A percentile compares a stretch with the other conserved stretches of the same genome.
These are phyloP conservation scores for Sicyos baderoa DNA, from an alignment of 306 rosid genomes.

Conservation along the genomic window DNA sequence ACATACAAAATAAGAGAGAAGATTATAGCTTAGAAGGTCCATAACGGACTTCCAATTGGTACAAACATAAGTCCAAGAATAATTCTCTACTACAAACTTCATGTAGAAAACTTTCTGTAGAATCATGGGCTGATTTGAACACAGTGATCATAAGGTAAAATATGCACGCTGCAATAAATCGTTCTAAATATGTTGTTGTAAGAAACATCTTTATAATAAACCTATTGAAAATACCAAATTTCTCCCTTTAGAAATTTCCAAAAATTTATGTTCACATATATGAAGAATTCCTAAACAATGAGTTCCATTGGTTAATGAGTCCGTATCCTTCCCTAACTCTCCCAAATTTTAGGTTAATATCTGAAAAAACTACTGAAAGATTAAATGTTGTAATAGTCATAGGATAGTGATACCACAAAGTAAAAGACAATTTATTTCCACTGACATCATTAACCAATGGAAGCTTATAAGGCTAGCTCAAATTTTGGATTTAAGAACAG, in stretches of 20 bases:
- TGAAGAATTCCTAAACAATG: neutral
- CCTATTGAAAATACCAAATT: neutral
- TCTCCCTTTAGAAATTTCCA: neutral
- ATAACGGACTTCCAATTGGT: neutral
- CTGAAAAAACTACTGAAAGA: neutral
- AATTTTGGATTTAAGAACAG: constrained; percentile 1
- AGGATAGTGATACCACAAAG: constrained; percentile 4
- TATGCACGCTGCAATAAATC: neutral
- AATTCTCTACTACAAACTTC: neutral
- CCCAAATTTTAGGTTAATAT: neutral
- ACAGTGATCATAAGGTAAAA: neutral
- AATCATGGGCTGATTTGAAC: neutral
- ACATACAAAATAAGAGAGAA: neutral
- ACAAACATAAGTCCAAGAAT: neutral
- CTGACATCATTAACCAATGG: neutral
- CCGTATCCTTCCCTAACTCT: neutral
- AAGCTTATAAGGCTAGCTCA: neutral
- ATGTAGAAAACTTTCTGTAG: neutral
- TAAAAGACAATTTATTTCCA: neutral
- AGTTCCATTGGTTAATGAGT: neutral
- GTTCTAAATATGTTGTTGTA: neutral
- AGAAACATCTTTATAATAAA: neutral
- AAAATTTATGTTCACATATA: neutral
- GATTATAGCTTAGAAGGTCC: neutral
- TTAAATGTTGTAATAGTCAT: neutral